Conservation (phyloP, 1,284 basidiomycete genomes). For the Meira nashicola region DNA sequence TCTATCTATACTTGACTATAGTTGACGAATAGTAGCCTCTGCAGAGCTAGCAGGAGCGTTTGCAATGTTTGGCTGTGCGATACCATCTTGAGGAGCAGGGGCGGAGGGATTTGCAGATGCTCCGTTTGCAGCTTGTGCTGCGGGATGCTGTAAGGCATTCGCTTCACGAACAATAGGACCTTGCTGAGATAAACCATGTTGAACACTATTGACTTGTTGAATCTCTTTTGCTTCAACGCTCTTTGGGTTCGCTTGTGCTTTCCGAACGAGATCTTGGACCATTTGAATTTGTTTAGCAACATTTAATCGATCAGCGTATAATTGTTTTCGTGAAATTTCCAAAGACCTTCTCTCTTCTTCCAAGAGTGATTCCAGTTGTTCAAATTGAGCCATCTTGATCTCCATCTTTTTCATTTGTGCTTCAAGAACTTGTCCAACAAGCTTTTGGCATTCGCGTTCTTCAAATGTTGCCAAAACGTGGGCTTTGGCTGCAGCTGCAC, state of each 20-base stretch:
- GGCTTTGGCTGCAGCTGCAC: slow-evolving; percentile 82
- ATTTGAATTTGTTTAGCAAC: slow-evolving; percentile 46
- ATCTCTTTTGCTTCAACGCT: slow-evolving; percentile 33
- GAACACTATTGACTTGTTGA: slow-evolving; percentile 25
- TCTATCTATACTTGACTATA: too few relatives aligned
- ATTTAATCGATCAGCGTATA: slow-evolving; percentile 45
- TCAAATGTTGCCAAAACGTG: slow-evolving; percentile 76
- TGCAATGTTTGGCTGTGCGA: too few relatives aligned
- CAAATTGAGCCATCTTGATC: slow-evolving; percentile 50
- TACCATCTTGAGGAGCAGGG: too few relatives aligned
- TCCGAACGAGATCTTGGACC: slow-evolving; percentile 43
- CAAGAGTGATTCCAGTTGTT: slow-evolving; percentile 46
- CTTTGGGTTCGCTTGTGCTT: slow-evolving; percentile 35
- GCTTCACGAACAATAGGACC: slow-evolving; percentile 38
- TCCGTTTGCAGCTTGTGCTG: too few relatives aligned
- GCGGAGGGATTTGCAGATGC: too few relatives aligned
- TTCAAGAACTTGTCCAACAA: slow-evolving; percentile 80
- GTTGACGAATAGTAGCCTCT: too few relatives aligned
- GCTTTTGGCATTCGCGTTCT: slow-evolving; percentile 71
- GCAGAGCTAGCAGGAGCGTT: too few relatives aligned
- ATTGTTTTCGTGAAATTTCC: slow-evolving; percentile 43
- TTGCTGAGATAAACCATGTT: slow-evolving; percentile 43
- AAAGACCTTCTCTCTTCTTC: slow-evolving; percentile 42
- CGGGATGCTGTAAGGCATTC: neutral
- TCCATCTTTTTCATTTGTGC: slow-evolving; percentile 89